phyloP scores from a whole-genome alignment of 2,329 filamentous ascomycete genomes.

The Neopestalotiopsis rosae region DNA sequence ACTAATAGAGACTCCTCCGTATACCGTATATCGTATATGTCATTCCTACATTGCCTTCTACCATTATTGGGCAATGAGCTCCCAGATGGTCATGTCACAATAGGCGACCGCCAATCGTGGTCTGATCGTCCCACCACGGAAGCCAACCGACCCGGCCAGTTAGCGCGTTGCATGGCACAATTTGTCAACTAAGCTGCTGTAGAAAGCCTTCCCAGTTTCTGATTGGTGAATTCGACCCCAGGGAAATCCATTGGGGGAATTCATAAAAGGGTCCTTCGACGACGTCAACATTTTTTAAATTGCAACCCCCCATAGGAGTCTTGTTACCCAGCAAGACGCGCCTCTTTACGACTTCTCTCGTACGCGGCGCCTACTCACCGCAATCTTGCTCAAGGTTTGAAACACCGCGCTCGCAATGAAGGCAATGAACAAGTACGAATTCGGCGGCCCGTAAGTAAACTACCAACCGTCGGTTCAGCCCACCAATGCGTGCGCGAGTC shows the following conservation, averaged over 20 bases:
- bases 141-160: constrained; percentile 4
- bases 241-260: neutral
- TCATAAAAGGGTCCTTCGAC: constrained; percentile 16
- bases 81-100: neutral
- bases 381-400: neutral
- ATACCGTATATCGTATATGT: neutral
- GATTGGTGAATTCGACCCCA: neutral
- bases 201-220: neutral
- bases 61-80: neutral
- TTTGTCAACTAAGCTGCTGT: neutral
- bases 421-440: constrained; percentile 47
- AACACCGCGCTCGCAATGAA: constrained; percentile 27
- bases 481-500: constrained; percentile 13
- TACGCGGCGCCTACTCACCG: neutral
- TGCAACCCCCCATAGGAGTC: neutral
- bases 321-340: constrained; percentile 2
- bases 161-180: constrained; percentile 3
- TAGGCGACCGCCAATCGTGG: neutral
- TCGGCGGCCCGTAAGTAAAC: constrained; percentile 50
- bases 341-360: neutral
- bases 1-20: neutral
- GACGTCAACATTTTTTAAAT: constrained; percentile 17
- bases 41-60: neutral
- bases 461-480: neutral
- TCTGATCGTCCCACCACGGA: constrained; percentile 7